These are phyloP conservation scores for Colletotrichum theobromicola DNA, from an alignment of 2,329 filamentous ascomycete genomes.

Conservation along the genomic window DNA sequence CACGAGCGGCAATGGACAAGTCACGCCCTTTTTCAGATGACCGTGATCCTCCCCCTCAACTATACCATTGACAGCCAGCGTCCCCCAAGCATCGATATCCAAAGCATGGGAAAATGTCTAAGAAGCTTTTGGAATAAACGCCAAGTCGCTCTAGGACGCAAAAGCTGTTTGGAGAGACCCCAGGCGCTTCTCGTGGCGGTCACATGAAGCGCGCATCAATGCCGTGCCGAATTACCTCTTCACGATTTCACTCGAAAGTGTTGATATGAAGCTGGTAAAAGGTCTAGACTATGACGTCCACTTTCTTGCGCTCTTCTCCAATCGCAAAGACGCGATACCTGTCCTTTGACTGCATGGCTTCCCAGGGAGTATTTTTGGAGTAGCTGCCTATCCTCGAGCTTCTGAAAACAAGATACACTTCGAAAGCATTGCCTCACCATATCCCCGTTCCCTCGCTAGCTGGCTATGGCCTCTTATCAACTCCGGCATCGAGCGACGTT, in stretches of 20 bases:
- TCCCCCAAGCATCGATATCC: neutral
- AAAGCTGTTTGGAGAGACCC: neutral
- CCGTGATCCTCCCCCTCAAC: neutral
- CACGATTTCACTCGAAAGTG: neutral
- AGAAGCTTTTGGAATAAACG: neutral
- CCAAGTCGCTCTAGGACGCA: neutral
- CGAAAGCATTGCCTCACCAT: neutral
- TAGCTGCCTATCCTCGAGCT: neutral
- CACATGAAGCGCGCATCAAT: neutral
- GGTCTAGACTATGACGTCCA: neutral
- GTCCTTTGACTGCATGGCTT: neutral
- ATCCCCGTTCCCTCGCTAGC: neutral
- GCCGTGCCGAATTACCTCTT: neutral
- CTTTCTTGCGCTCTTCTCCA: neutral
- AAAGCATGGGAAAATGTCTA: neutral
- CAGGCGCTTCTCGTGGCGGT: neutral
- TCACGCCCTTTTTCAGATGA: fast-evolving
- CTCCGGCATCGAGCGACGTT: neutral
- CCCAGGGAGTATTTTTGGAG: neutral
- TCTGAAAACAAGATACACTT: neutral
- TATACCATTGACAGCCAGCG: neutral
- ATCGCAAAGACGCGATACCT: neutral
- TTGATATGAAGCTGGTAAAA: fast-evolving
- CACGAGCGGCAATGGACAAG: fast-evolving
- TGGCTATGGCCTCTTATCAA: neutral